phyloP scores from a whole-genome alignment of 2,329 filamentous ascomycete species.

The Pestalotiopsis sp. region DNA sequence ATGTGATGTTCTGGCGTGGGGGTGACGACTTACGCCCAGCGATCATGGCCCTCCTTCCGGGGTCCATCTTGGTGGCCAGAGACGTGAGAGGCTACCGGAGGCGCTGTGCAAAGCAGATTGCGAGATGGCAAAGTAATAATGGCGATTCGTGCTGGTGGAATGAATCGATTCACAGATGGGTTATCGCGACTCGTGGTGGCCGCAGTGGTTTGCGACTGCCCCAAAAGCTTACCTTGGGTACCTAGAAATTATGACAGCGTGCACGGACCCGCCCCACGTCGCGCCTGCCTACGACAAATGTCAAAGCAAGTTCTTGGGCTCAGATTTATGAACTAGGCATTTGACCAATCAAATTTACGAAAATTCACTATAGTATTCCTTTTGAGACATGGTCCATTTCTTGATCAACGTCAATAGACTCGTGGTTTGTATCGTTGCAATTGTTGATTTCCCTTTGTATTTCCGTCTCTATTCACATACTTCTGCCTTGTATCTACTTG shows the following conservation, averaged over 20 bases:
- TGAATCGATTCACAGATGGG: not conserved
- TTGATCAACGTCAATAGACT: too few relatives aligned
- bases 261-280: not conserved
- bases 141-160: not conserved
- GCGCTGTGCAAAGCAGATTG: not conserved
- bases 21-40: constrained; percentile 44
- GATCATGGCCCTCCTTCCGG: constrained; percentile 58
- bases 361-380: not conserved
- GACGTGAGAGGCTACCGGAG: not conserved
- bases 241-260: not conserved
- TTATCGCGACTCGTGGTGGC: not conserved
- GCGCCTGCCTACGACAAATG: not conserved
- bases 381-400: too few relatives aligned
- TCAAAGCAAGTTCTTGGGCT: not conserved
- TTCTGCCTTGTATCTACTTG: too few relatives aligned
- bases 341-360: not conserved
- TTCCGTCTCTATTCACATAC: too few relatives aligned
- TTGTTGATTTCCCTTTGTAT: too few relatives aligned
- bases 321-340: not conserved
- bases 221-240: not conserved
- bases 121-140: not conserved
- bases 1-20: constrained; percentile 51
- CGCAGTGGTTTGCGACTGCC: not conserved
- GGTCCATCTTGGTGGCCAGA: constrained; percentile 47
- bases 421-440: too few relatives aligned